These are phyloP conservation scores for Cryptosporidium canis DNA, from an alignment of 169 alveolate species.

Conservation along the genomic window DNA sequence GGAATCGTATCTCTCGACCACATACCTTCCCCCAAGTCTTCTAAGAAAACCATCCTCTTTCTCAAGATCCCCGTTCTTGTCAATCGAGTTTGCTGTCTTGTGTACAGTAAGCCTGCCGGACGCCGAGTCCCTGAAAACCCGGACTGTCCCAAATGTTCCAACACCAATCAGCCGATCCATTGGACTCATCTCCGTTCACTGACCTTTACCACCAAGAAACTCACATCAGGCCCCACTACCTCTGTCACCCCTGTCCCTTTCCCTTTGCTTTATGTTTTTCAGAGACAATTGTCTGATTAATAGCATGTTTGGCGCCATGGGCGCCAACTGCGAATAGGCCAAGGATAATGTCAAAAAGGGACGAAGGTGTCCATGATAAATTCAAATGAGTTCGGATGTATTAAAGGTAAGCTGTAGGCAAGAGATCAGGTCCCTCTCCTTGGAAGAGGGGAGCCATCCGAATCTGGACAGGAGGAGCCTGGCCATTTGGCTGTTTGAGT, in stretches of 20 bases:
- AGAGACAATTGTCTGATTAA: conserved; percentile 17
- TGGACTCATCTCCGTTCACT: background rate
- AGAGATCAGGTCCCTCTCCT: conserved; percentile 1
- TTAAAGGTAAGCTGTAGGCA: conserved; percentile 18
- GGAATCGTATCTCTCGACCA: background rate
- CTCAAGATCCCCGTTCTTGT: background rate
- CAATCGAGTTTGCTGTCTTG: conserved; percentile 27
- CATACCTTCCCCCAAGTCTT: background rate
- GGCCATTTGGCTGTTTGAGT: conserved; percentile 60
- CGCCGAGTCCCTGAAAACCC: background rate
- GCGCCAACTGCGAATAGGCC: conserved; percentile 8
- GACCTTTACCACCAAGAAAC: background rate
- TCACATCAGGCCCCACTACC: background rate
- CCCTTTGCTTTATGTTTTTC: background rate
- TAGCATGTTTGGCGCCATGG: conserved; percentile 5
- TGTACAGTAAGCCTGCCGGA: background rate
- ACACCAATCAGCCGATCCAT: background rate
- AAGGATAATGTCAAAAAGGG: conserved; percentile 1
- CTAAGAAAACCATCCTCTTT: background rate
- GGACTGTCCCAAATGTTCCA: conserved; percentile 25
- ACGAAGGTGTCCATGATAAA: conserved; percentile 4
- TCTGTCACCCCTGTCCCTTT: background rate
- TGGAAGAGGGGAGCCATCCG: background rate
- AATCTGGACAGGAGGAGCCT: background rate
- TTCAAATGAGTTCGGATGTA: conserved; percentile 40